Evolutionary conservation across 805 yeast species (phyloP).

Genomic region (Trichomonascus vanleenenianus): DNA sequence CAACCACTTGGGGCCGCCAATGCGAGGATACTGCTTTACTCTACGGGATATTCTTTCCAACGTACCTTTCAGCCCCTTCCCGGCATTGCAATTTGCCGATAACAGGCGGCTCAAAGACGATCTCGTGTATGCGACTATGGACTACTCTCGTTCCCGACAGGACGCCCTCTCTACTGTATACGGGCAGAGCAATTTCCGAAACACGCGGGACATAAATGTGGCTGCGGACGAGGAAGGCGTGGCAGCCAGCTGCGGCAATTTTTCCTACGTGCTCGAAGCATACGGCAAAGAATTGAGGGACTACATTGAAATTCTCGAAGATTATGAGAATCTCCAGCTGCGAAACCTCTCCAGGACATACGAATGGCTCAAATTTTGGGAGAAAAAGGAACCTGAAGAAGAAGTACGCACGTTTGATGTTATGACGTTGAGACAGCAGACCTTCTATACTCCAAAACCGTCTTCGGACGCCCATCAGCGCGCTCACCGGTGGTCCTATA

Average conservation of each 20-base stretch:
- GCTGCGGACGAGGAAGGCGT: conserved; percentile 66
- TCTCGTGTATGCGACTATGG: conserved; percentile 42
- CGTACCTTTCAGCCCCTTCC: conserved; percentile 43
- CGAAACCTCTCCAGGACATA: conserved; percentile 30
- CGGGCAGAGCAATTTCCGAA: conserved; percentile 43
- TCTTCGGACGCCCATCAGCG: conserved; percentile 3
- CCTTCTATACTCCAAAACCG: background rate
- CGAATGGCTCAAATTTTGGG: conserved; percentile 52
- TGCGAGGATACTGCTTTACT: conserved; percentile 57
- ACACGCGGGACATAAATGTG: conserved; percentile 27
- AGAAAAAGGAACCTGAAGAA: background rate
- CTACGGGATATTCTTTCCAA: conserved; percentile 53
- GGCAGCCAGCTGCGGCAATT: conserved; percentile 78
- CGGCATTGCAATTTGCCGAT: conserved; percentile 27
- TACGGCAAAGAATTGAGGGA: conserved; percentile 50
- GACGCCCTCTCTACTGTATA: conserved; percentile 53
- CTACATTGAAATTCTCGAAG: conserved; percentile 39
- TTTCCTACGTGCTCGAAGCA: conserved; percentile 55
- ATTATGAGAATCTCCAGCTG: conserved; percentile 27
- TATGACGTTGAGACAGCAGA: background rate
- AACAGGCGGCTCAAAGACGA: conserved; percentile 32
- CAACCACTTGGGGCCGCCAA: conserved; percentile 62
- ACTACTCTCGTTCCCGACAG: conserved; percentile 50
- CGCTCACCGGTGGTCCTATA: conserved; percentile 11
- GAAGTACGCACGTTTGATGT: background rate